Percentiles rank a stretch among this genome's conserved stretches.
Conservation (phyloP, 257 asterid species). For the Pogostemon cablin region DNA sequence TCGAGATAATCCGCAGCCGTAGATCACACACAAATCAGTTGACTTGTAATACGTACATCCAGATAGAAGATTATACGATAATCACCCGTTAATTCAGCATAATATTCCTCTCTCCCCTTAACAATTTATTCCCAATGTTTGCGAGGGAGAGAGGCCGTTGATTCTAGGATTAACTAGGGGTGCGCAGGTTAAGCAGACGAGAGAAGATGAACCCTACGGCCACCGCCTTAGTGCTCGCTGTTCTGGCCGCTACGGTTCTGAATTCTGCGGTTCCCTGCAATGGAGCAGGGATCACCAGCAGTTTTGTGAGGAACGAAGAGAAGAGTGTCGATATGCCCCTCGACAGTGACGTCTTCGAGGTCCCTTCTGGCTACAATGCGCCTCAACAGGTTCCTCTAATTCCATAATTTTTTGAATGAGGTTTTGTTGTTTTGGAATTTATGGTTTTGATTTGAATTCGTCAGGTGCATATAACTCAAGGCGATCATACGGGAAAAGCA, state of each 20-base stretch:
- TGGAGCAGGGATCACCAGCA: constrained; percentile 73
- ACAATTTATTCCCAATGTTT: constrained; percentile 1
- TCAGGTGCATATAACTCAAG: constrained; percentile 93
- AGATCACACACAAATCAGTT: neutral
- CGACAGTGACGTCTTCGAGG: constrained; percentile 74
- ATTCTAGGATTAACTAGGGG: neutral
- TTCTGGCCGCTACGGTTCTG: constrained; percentile 43
- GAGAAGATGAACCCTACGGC: constrained; percentile 36
- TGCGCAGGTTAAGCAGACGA: constrained; percentile 22
- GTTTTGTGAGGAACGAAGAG: constrained; percentile 59
- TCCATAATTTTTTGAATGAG: no score
- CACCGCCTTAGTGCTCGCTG: constrained; percentile 21
- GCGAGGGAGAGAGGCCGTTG: neutral
- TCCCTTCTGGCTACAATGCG: constrained; percentile 85
- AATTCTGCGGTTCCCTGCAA: constrained; percentile 56
- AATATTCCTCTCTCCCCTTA: neutral
- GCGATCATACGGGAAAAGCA: constrained; percentile 80
- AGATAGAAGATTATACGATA: neutral
- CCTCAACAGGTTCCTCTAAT: constrained; percentile 78
- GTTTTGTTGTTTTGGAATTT: neutral
- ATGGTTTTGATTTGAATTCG: neutral
- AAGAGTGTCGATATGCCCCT: constrained; percentile 72
- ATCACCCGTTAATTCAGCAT: constrained; percentile 33
- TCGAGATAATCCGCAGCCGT: constrained; percentile 28
- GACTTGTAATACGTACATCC: constrained; percentile 8